phyloP scores from a whole-genome alignment of 768 basidiomycete genomes.

The Xerocomus brunneocitrinus region DNA sequence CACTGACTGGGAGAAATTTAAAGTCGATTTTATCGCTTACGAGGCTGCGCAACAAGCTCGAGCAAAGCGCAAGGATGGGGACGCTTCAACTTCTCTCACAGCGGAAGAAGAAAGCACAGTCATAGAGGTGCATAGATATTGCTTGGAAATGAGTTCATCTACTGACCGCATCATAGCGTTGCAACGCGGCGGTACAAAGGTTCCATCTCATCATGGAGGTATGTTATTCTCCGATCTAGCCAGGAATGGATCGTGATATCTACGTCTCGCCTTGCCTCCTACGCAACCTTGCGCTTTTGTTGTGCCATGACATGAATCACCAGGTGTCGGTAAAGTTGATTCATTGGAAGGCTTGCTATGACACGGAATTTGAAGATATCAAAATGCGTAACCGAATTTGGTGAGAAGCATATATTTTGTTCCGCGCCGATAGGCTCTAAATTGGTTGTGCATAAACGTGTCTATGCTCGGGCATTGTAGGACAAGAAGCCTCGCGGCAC shows the following conservation, averaged over 20 bases:
- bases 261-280: background rate
- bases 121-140: constrained; percentile 1
- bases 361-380: background rate
- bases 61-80: background rate
- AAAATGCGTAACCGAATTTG: constrained; percentile 12
- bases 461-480: constrained; percentile 24
- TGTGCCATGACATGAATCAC: background rate
- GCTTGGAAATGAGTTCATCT: background rate
- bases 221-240: background rate
- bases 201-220: constrained; percentile 18
- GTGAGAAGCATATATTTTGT: constrained; percentile 7
- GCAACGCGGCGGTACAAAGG: background rate
- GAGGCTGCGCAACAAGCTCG: background rate
- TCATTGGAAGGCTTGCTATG: constrained; percentile 27
- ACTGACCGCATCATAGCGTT: constrained; percentile 4
- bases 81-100: background rate
- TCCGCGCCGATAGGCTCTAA: background rate
- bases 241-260: background rate
- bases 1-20: constrained; percentile 12
- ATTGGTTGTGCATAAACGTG: background rate
- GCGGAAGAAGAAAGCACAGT: background rate
- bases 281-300: background rate
- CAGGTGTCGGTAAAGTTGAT: constrained; percentile 23
- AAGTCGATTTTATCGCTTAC: constrained; percentile 1
- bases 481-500: constrained; percentile 29